phyloP scores from a whole-genome alignment of 2,329 filamentous ascomycete species.

The Lachnellula arida region DNA sequence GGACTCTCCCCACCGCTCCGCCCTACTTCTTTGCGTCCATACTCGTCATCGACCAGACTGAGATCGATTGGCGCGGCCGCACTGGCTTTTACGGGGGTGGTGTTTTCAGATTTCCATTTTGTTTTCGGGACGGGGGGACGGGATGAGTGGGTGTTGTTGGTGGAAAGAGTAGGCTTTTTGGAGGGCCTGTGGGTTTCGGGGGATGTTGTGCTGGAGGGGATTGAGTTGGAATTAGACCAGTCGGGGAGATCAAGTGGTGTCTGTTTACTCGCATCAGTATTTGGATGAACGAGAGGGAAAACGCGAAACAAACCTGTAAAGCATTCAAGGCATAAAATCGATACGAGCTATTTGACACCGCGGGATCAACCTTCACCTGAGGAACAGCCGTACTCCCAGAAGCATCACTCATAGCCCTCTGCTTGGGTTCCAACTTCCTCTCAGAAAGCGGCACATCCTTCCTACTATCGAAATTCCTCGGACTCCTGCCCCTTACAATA shows the following conservation, averaged over 20 bases:
- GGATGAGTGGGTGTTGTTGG: neutral
- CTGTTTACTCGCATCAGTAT: slow-evolving; percentile 9
- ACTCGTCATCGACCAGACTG: slow-evolving; percentile 28
- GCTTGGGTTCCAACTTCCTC: slow-evolving; percentile 27
- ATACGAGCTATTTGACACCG: slow-evolving; percentile 19
- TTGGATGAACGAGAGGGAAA: neutral
- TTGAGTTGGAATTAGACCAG: slow-evolving; percentile 17
- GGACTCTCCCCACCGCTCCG: slow-evolving; percentile 22
- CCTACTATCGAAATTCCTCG: slow-evolving; percentile 86
- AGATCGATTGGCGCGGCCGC: slow-evolving; percentile 27
- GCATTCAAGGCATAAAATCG: slow-evolving; percentile 27
- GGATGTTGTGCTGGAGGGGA: slow-evolving; percentile 7
- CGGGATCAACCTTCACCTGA: slow-evolving; percentile 27
- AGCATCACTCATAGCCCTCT: slow-evolving; percentile 24
- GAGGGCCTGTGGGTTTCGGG: slow-evolving; percentile 13
- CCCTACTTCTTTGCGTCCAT: slow-evolving; percentile 8
- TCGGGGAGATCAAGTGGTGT: slow-evolving; percentile 28
- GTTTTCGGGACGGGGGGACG: slow-evolving; percentile 29
- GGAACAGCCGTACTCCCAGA: slow-evolving; percentile 8
- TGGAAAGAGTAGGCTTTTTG: slow-evolving; percentile 20
- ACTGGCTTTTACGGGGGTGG: slow-evolving; percentile 1
- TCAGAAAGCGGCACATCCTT: slow-evolving; percentile 70
- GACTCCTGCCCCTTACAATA: slow-evolving; percentile 88
- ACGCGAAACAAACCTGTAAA: slow-evolving; percentile 22
- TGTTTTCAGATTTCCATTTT: slow-evolving; percentile 29